phyloP scores from a whole-genome alignment of 176 grass and related monocot genomes.

The Avena eriantha region DNA sequence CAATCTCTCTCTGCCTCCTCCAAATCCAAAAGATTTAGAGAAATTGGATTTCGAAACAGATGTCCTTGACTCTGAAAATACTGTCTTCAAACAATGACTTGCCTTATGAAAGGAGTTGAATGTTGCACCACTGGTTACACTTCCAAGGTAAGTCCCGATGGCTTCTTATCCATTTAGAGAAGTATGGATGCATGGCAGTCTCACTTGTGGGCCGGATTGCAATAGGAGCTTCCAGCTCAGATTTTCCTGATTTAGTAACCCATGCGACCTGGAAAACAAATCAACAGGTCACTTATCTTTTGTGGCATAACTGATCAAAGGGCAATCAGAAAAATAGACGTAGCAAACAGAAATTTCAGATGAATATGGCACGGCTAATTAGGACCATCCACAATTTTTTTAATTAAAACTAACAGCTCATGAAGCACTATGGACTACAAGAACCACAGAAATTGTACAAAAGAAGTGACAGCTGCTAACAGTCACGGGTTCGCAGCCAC shows the following conservation, averaged over 20 bases:
- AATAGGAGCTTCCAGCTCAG: slow-evolving; percentile 79
- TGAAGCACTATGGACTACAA: neutral
- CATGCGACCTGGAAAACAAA: slow-evolving; percentile 62
- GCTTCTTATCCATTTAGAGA: slow-evolving; percentile 93
- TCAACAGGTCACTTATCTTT: neutral
- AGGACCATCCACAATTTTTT: neutral
- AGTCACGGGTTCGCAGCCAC: neutral
- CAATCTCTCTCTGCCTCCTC: too few relatives aligned
- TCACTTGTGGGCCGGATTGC: slow-evolving; percentile 82
- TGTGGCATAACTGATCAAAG: neutral
- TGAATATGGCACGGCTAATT: neutral
- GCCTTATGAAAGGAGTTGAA: slow-evolving; percentile 88
- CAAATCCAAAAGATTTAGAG: too few relatives aligned
- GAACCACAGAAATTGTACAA: neutral
- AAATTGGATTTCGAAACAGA: neutral
- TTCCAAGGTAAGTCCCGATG: slow-evolving; percentile 77
- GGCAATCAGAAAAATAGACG: neutral
- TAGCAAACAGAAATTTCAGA: neutral
- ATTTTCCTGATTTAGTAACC: slow-evolving; percentile 80
- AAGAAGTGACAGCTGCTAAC: neutral
- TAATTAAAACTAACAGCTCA: neutral
- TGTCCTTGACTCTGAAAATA: neutral
- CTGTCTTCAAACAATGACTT: neutral
- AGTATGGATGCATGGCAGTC: slow-evolving; percentile 93
- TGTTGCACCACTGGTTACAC: slow-evolving; percentile 88